Conservation (phyloP, 805 yeast species). For the Millerozyma acaciae region DNA sequence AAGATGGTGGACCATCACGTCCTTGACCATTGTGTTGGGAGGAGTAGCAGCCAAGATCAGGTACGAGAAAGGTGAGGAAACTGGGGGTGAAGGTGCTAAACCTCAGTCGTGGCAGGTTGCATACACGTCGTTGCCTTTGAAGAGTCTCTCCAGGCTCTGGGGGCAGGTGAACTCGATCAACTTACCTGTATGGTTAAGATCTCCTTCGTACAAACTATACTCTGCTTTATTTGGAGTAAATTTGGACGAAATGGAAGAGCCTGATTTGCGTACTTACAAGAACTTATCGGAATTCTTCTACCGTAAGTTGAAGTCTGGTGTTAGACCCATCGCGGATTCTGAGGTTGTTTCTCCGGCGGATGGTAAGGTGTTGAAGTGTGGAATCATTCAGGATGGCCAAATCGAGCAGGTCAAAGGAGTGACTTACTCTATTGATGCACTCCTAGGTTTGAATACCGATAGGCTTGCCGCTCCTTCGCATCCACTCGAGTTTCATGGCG, state of each 20-base stretch:
- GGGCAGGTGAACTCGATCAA: constrained; percentile 82
- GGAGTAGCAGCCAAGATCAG: constrained; percentile 49
- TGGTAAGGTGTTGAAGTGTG: constrained; percentile 84
- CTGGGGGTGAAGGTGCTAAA: constrained; percentile 36
- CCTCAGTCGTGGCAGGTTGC: constrained; percentile 88
- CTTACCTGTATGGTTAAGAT: constrained; percentile 84
- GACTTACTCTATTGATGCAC: constrained; percentile 84
- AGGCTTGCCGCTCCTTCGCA: constrained; percentile 54
- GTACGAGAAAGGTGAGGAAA: constrained; percentile 30
- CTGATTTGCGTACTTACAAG: constrained; percentile 66
- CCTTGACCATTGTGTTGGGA: constrained; percentile 49
- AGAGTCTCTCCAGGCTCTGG: constrained; percentile 91
- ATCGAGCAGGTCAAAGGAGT: constrained; percentile 97
- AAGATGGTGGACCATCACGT: constrained; percentile 54
- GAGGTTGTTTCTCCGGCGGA: constrained; percentile 88
- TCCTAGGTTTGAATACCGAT: constrained; percentile 62
- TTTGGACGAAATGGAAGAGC: constrained; percentile 82
- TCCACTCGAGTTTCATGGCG: constrained; percentile 40
- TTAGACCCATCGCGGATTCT: constrained; percentile 66
- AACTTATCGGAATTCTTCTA: constrained; percentile 91
- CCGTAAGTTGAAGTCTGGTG: constrained; percentile 72
- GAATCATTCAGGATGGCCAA: constrained; percentile 74
- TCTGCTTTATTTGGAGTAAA: constrained; percentile 82
- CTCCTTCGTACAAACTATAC: constrained; percentile 75
- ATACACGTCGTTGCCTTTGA: constrained; percentile 85